These are phyloP conservation scores for Solanum paucissectum DNA, from an alignment of 257 asterid genomes.

Conservation along the genomic window DNA sequence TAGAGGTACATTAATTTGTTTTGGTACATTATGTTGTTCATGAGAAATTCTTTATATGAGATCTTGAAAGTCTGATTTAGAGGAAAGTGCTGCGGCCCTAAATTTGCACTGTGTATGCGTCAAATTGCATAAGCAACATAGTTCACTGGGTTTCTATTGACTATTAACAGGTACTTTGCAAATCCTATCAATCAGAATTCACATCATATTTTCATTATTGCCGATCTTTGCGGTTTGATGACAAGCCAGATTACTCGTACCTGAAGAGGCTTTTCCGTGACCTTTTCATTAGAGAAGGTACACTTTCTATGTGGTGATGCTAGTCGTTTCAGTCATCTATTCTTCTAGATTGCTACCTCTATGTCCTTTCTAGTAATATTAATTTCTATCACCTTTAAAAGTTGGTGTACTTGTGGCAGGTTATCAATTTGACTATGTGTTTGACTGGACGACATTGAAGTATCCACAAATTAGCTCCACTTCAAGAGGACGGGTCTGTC, in stretches of 20 bases:
- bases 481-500: conserved; percentile 45
- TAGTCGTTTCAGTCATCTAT: not conserved
- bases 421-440: conserved; percentile 74
- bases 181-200: conserved; percentile 79
- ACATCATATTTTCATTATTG: conserved; percentile 83
- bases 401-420: conserved; percentile 27
- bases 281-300: conserved; percentile 81
- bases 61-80: not conserved
- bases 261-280: conserved; percentile 80
- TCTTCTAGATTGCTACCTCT: not conserved
- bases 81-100: not conserved
- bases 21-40: not conserved
- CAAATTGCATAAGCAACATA: not conserved
- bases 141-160: not conserved
- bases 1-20: conserved; percentile 24
- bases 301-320: not conserved
- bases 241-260: conserved; percentile 86
- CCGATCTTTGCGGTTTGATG: conserved; percentile 79
- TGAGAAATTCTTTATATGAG: not conserved
- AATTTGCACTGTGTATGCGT: not conserved
- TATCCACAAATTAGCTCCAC: conserved; percentile 71
- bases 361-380: not conserved
- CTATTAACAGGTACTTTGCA: conserved; percentile 68
- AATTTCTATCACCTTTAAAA: not conserved
- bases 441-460: conserved; percentile 92